phyloP scores from a whole-genome alignment of 2,329 filamentous ascomycete species.

The Aspergillus sp. region DNA sequence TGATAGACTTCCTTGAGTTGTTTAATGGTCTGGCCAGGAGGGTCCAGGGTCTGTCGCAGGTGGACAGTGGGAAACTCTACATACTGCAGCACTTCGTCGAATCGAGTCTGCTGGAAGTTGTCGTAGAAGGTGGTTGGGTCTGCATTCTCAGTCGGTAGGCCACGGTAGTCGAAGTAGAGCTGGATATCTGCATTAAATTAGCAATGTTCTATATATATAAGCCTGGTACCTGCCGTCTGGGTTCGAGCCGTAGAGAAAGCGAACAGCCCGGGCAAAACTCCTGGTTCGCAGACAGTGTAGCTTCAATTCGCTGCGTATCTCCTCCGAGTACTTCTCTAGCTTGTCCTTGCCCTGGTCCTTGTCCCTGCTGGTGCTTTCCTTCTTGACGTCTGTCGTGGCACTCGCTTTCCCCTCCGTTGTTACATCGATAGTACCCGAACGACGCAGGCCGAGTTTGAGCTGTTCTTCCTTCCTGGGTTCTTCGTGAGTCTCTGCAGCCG shows the following conservation, averaged over 20 bases:
- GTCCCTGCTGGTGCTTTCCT: not conserved
- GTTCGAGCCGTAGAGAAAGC: not conserved
- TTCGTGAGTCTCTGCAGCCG: not conserved
- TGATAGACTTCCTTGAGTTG: not conserved
- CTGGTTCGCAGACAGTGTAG: not conserved
- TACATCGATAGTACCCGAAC: not conserved
- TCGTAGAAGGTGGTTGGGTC: not conserved
- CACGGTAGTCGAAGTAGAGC: not conserved
- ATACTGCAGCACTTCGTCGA: not conserved
- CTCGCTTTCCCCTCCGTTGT: not conserved
- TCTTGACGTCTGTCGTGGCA: not conserved
- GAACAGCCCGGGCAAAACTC: not conserved
- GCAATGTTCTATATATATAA: no score
- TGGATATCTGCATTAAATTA: not conserved
- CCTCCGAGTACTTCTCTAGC: not conserved
- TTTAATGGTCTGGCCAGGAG: not conserved
- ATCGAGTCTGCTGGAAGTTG: not conserved
- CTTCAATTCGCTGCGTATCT: not conserved
- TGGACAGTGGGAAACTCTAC: not conserved
- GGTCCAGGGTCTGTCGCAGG: not conserved
- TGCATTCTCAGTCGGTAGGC: not conserved
- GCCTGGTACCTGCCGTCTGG: not conserved
- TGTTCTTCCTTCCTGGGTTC: not conserved
- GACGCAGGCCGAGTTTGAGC: not conserved
- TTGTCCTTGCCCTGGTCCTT: not conserved